Base-by-base conservation (phyloP, 371 early-diverging fungal species). In the Mucor sp. region DNA sequence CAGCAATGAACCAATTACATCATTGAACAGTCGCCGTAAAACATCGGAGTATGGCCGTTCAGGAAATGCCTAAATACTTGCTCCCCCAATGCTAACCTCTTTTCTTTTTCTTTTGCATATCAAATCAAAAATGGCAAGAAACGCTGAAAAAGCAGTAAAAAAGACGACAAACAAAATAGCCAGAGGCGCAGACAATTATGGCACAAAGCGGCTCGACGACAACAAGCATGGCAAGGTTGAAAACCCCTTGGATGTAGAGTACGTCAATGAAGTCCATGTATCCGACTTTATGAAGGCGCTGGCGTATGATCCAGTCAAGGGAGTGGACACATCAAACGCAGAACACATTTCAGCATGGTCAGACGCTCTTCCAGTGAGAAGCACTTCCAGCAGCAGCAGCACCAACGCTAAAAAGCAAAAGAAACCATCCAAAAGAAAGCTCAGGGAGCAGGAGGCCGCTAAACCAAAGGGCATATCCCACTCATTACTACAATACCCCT, bases 401-500 rank as follows among this genome's bases (percentile, higher is more conserved):
- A 53, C 7, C 30, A 53, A 6, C 30, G 17, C 66, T 56, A 9
- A 60, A 47, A 57, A 76, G 44, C 71, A 70, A 65, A 70, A 58
- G 47, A 71, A 41, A 37, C 25, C 50, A 32, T 71, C 72, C 15
- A 79, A 74, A 62, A 71, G 68, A 47, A 79, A 75, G 30, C 41
- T 68, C 35, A 63, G 32, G 35, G 63, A 70, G 63, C 68, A 74
- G 60, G 76, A 74, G 47, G 73, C 71, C 14, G 78, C 76, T 11
- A 77, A 66, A 32, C 82, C 85, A 6, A 82, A 71, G 27, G 83
- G 83, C 0, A 67, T 88, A 33, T 74, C 81, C 3, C 86, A 87
- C 68, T 80, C 82, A 6, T 61, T 91, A 0, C 68, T 90, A 7
- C 80, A 85, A 65, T 85, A 83, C 55, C 91, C 91, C 25, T 71